These are phyloP conservation scores for Trametes sp. DNA, from an alignment of 1,284 basidiomycete species.

Conservation along the genomic window DNA sequence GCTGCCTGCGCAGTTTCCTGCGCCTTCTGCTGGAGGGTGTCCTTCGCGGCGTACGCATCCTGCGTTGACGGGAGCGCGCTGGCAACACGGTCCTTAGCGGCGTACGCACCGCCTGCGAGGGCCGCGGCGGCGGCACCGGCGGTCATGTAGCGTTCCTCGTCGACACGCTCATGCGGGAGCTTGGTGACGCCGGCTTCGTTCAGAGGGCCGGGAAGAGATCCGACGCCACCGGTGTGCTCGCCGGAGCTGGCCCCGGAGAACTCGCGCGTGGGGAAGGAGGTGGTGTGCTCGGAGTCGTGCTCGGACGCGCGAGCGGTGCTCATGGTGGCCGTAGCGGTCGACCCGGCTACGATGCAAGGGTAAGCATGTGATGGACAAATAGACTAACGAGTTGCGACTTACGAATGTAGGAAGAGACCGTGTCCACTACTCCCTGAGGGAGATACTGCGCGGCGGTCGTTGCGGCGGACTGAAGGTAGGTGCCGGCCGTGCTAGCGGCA, in stretches of 20 bases:
- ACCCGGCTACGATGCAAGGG: conserved; percentile 5
- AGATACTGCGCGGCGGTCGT: conserved; percentile 39
- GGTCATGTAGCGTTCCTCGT: conserved; percentile 24
- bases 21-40: background rate
- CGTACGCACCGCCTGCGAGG: conserved; percentile 22
- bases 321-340: conserved; percentile 23
- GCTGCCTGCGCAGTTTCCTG: conserved; percentile 14
- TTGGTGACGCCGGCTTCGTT: conserved; percentile 48
- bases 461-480: conserved; percentile 31
- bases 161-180: conserved; percentile 47
- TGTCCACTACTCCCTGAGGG: conserved; percentile 37
- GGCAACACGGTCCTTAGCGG: conserved; percentile 18
- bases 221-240: conserved; percentile 46
- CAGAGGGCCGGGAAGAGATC: conserved; percentile 47
- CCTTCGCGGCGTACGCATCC: conserved; percentile 18
- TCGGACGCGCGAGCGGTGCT: conserved; percentile 35
- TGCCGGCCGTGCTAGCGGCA: conserved; percentile 28
- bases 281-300: conserved; percentile 37
- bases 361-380: background rate
- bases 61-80: conserved; percentile 6
- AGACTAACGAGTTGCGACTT: conserved; percentile 14
- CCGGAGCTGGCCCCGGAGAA: conserved; percentile 36
- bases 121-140: conserved; percentile 20
- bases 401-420: conserved; percentile 41
- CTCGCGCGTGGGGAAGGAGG: conserved; percentile 39